Conservation (phyloP, 768 basidiomycete species). For the Lenzites betulinus region DNA sequence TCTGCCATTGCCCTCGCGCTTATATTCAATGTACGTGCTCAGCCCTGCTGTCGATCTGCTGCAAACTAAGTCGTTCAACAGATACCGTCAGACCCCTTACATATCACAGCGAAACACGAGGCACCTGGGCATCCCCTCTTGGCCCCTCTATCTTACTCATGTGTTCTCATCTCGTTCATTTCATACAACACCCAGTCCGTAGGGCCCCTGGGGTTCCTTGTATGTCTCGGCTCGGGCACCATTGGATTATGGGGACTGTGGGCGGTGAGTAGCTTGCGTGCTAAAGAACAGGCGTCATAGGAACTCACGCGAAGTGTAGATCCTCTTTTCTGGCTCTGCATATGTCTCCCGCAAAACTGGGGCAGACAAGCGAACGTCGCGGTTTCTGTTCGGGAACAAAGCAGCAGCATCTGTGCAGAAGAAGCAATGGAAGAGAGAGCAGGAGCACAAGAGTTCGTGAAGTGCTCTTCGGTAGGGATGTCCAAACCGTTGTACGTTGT, state of each 20-base stretch:
- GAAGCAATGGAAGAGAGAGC: slow-evolving; percentile 35
- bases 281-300: background rate
- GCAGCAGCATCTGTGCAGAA: slow-evolving; percentile 38
- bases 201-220: slow-evolving; percentile 55
- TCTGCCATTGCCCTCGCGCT: slow-evolving; percentile 55
- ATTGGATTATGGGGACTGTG: slow-evolving; percentile 72
- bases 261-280: slow-evolving; percentile 50
- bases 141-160: slow-evolving; percentile 56
- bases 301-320: slow-evolving; percentile 37
- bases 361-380: slow-evolving; percentile 78
- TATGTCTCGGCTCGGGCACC: slow-evolving; percentile 49
- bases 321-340: slow-evolving; percentile 60
- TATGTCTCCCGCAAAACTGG: slow-evolving; percentile 71
- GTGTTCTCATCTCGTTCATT: slow-evolving; percentile 56
- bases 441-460: background rate
- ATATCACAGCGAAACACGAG: background rate
- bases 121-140: slow-evolving; percentile 62
- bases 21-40: slow-evolving; percentile 53
- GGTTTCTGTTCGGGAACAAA: slow-evolving; percentile 80
- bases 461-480: no score
- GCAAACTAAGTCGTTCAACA: background rate
- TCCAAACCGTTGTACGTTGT: no score
- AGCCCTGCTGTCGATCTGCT: background rate
- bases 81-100: background rate
- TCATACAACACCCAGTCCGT: slow-evolving; percentile 64